Evolutionary conservation across 2,329 filamentous ascomycete species (phyloP).

Genomic region (Chaetothyriales sp.): DNA sequence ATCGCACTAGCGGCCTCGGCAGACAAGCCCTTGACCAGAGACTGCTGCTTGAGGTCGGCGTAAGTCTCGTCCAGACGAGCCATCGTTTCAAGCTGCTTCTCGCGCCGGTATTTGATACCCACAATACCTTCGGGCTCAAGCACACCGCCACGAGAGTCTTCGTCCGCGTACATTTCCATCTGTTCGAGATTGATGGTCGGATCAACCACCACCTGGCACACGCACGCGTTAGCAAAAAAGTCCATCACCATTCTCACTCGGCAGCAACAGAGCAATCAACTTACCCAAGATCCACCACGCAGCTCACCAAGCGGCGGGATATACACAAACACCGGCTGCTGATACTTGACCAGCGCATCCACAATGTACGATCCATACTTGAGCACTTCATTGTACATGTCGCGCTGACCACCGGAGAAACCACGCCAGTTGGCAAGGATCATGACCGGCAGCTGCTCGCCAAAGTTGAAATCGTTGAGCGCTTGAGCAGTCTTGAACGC

Average conservation of each 20-base stretch:
- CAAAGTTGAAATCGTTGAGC: constrained; percentile 97
- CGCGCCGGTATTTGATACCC: constrained; percentile 95
- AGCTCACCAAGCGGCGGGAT: constrained; percentile 94
- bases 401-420: constrained; percentile 97
- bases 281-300: constrained; percentile 89
- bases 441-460: constrained; percentile 95
- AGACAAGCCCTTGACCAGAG: constrained; percentile 52
- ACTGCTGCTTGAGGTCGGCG: constrained; percentile 66
- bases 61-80: constrained; percentile 79
- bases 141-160: constrained; percentile 88
- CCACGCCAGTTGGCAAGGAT: constrained; percentile 99
- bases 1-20: constrained; percentile 63
- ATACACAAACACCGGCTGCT: constrained; percentile 98
- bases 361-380: constrained; percentile 99
- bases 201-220: constrained; percentile 68
- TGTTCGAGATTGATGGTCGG: constrained; percentile 91
- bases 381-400: constrained; percentile 99
- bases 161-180: constrained; percentile 99
- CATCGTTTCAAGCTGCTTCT: constrained; percentile 97
- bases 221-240: constrained; percentile 24
- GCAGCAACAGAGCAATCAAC: constrained; percentile 19
- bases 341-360: constrained; percentile 92
- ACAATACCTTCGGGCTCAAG: constrained; percentile 96
- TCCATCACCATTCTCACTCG: neutral
- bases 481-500: constrained; percentile 99